Percentiles rank a stretch among this genome's conserved stretches.
These are phyloP conservation scores for Chlorella sorokiniana DNA, from an alignment of 139 green algal genomes.

Conservation along the genomic window DNA sequence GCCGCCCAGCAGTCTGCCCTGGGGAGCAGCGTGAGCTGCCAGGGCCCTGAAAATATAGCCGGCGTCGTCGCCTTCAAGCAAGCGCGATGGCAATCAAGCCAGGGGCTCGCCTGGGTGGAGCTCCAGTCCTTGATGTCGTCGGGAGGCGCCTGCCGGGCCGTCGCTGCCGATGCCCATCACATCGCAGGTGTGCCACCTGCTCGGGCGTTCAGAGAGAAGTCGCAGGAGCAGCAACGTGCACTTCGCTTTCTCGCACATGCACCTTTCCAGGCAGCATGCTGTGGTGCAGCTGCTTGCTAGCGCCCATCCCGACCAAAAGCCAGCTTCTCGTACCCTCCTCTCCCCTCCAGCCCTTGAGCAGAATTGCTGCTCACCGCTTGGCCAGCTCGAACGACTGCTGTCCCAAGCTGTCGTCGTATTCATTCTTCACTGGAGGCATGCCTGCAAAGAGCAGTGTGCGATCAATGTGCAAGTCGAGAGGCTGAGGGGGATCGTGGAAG, in stretches of 20 bases:
- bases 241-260: too few relatives aligned
- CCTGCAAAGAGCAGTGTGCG: slow-evolving; percentile 36
- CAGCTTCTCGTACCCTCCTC: too few relatives aligned
- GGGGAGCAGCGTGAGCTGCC: too few relatives aligned
- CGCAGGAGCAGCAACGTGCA: background rate
- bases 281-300: background rate
- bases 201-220: background rate
- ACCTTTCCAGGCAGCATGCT: background rate
- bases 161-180: slow-evolving; percentile 66
- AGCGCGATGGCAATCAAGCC: background rate
- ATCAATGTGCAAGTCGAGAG: background rate
- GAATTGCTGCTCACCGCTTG: slow-evolving; percentile 51
- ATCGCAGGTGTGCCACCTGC: slow-evolving; percentile 42
- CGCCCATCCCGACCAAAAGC: too few relatives aligned
- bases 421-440: slow-evolving; percentile 77
- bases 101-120: slow-evolving; percentile 47
- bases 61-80: too few relatives aligned
- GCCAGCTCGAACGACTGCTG: slow-evolving; percentile 69
- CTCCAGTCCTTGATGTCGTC: slow-evolving; percentile 71
- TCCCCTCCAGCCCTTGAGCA: too few relatives aligned
- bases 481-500: background rate
- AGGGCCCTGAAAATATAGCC: too few relatives aligned
- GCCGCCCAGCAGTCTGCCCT: too few relatives aligned
- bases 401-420: slow-evolving; percentile 73
- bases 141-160: slow-evolving; percentile 32